Conservation (phyloP, 1,139 yeast species). For the Protomyces pachydermus region DNA sequence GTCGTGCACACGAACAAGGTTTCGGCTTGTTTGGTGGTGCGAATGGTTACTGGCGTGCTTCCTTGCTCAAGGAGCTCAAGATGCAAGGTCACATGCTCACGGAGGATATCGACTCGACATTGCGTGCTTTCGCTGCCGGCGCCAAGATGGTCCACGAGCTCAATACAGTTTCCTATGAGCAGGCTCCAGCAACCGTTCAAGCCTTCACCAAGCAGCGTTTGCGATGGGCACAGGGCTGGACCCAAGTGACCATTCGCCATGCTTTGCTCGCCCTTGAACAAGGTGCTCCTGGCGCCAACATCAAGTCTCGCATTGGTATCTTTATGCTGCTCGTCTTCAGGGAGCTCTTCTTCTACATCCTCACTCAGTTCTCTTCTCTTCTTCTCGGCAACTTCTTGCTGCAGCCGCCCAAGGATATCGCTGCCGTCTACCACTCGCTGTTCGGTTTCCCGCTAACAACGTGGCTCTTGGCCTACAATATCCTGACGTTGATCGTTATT, state of each 20-base stretch:
- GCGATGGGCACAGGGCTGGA: slow-evolving; percentile 26
- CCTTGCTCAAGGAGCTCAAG: slow-evolving; percentile 25
- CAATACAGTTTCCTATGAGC: slow-evolving; percentile 25
- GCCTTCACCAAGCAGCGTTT: slow-evolving; percentile 22
- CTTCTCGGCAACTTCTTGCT: slow-evolving; percentile 22
- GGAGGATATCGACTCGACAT: slow-evolving; percentile 24
- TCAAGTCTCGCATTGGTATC: slow-evolving; percentile 24
- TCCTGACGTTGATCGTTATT: slow-evolving; percentile 21
- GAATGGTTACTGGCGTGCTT: slow-evolving; percentile 26
- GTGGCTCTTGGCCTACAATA: slow-evolving; percentile 20
- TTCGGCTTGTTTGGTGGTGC: slow-evolving; percentile 26
- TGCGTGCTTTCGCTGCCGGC: slow-evolving; percentile 26
- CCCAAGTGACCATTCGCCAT: slow-evolving; percentile 25
- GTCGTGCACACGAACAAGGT: slow-evolving; percentile 24
- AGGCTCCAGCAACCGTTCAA: slow-evolving; percentile 24
- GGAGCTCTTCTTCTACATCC: slow-evolving; percentile 25
- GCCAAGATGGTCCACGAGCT: slow-evolving; percentile 27
- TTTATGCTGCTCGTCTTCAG: slow-evolving; percentile 25
- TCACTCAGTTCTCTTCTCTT: slow-evolving; percentile 22
- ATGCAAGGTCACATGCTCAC: slow-evolving; percentile 27
- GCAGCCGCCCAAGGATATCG: slow-evolving; percentile 24
- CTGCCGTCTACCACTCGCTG: slow-evolving; percentile 22
- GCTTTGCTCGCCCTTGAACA: slow-evolving; percentile 16
- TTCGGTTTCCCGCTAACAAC: slow-evolving; percentile 20
- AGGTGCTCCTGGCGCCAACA: slow-evolving; percentile 27